A percentile compares a stretch with the other conserved stretches of the same genome.
Evolutionary conservation across 805 yeast genomes (phyloP).

Genomic region (Saccharomyces mikatae): DNA sequence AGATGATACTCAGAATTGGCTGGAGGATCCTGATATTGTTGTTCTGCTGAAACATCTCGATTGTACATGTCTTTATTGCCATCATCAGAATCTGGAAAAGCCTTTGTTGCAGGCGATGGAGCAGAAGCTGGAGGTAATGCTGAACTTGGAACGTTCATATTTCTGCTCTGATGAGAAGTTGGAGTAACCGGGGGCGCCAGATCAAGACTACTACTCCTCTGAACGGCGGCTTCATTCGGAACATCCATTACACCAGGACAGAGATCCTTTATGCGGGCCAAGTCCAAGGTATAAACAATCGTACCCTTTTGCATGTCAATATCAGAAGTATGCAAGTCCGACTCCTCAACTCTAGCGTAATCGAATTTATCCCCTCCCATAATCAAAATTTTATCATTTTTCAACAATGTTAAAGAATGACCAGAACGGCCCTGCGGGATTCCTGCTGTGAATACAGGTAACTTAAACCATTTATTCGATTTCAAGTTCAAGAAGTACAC

Average conservation of each 20-base stretch:
- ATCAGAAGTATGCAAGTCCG: constrained; percentile 45
- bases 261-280: constrained; percentile 30
- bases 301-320: constrained; percentile 50
- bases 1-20: not conserved
- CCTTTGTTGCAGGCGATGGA: not conserved
- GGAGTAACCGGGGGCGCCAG: not conserved
- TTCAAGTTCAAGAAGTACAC: constrained; percentile 71
- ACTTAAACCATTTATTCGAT: constrained; percentile 63
- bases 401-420: constrained; percentile 71
- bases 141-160: not conserved
- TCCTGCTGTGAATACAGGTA: constrained; percentile 36
- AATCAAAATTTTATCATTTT: constrained; percentile 59
- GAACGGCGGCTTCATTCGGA: constrained; percentile 22
- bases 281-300: constrained; percentile 56
- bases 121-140: not conserved
- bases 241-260: constrained; percentile 35
- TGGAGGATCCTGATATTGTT: not conserved
- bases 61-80: not conserved
- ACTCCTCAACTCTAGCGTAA: constrained; percentile 43
- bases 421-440: constrained; percentile 84
- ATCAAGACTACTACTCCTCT: not conserved
- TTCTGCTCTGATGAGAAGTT: not conserved
- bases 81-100: not conserved
- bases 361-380: constrained; percentile 91
- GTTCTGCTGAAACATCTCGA: not conserved